phyloP scores from a whole-genome alignment of 2,329 filamentous ascomycete genomes.

The Ilyonectria mors-panacis region DNA sequence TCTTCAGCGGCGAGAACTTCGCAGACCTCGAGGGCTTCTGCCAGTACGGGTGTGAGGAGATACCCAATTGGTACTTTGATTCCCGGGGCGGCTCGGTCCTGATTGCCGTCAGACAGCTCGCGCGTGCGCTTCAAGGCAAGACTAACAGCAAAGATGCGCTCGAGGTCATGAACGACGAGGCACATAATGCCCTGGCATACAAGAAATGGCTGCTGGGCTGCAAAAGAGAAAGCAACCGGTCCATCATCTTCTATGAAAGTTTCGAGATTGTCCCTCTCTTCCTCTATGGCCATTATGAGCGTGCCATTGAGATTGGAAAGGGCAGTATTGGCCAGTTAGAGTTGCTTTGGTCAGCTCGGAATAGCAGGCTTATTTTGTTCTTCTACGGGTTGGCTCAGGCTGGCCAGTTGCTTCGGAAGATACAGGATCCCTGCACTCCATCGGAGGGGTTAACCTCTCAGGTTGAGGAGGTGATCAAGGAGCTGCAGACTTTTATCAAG shows the following conservation, averaged over 20 bases:
- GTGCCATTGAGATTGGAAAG: slow-evolving; percentile 70
- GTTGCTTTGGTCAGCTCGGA: slow-evolving; percentile 72
- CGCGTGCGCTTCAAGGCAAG: slow-evolving; percentile 82
- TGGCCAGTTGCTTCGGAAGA: slow-evolving; percentile 64
- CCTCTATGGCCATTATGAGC: slow-evolving; percentile 74
- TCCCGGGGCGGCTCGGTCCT: slow-evolving; percentile 80
- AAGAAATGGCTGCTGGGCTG: slow-evolving; percentile 70
- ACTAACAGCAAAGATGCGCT: slow-evolving; percentile 67
- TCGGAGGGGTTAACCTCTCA: slow-evolving; percentile 61
- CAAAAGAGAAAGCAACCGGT: slow-evolving; percentile 73
- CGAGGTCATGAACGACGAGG: slow-evolving; percentile 76
- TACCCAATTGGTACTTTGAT: slow-evolving; percentile 80
- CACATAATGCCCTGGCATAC: slow-evolving; percentile 72
- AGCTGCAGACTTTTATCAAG: slow-evolving; percentile 69
- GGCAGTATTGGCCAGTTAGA: slow-evolving; percentile 62
- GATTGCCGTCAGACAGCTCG: slow-evolving; percentile 75
- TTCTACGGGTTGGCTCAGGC: slow-evolving; percentile 73
- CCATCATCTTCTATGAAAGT: slow-evolving; percentile 78
- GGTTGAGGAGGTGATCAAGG: slow-evolving; percentile 63
- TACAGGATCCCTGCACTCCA: slow-evolving; percentile 62
- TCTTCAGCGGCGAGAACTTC: slow-evolving; percentile 79
- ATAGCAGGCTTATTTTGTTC: slow-evolving; percentile 70
- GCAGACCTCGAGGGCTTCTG: slow-evolving; percentile 80
- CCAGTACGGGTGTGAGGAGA: slow-evolving; percentile 80
- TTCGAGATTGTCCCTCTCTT: slow-evolving; percentile 75